These are phyloP conservation scores for Chondrostereum purpureum DNA, from an alignment of 1,284 basidiomycete genomes.

Conservation along the genomic window DNA sequence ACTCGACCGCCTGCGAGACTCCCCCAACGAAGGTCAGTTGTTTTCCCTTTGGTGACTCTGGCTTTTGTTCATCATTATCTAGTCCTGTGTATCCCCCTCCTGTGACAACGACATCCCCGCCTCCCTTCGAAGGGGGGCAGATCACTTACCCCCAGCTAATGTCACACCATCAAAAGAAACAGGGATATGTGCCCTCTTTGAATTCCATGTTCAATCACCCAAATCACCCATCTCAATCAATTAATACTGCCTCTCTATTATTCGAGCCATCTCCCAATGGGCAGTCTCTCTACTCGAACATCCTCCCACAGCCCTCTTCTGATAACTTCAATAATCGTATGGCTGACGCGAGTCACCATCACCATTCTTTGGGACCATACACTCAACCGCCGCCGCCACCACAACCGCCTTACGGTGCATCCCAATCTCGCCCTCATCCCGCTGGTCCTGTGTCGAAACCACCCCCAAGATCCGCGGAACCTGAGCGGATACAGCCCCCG, in stretches of 20 bases:
- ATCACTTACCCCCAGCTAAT: slow-evolving; percentile 58
- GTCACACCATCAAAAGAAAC: slow-evolving; percentile 61
- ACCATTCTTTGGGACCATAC: slow-evolving; percentile 16
- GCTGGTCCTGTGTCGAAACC: slow-evolving; percentile 11
- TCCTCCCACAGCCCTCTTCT: slow-evolving; percentile 26
- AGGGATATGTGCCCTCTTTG: slow-evolving; percentile 51
- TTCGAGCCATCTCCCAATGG: slow-evolving; percentile 12
- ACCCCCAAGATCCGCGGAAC: slow-evolving; percentile 20
- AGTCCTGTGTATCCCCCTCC: slow-evolving; percentile 31
- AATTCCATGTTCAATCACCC: slow-evolving; percentile 34
- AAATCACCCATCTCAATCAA: slow-evolving; percentile 8
- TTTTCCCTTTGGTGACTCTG: slow-evolving; percentile 5
- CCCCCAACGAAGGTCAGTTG: slow-evolving; percentile 23
- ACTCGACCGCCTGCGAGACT: slow-evolving; percentile 16
- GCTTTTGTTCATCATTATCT: slow-evolving; percentile 1
- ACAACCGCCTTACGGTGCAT: slow-evolving; percentile 16
- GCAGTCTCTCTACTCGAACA: slow-evolving; percentile 21
- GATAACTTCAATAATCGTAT: slow-evolving; percentile 10
- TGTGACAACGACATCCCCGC: slow-evolving; percentile 56
- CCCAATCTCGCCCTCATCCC: slow-evolving; percentile 21
- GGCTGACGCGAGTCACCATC: slow-evolving; percentile 8
- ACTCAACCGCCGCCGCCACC: too few species aligned
- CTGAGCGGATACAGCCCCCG: slow-evolving; percentile 7
- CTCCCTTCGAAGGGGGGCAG: slow-evolving; percentile 34
- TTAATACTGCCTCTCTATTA: slow-evolving; percentile 17